phyloP scores from a whole-genome alignment of 805 yeast species.

The Zygoascus flipseniorum region DNA sequence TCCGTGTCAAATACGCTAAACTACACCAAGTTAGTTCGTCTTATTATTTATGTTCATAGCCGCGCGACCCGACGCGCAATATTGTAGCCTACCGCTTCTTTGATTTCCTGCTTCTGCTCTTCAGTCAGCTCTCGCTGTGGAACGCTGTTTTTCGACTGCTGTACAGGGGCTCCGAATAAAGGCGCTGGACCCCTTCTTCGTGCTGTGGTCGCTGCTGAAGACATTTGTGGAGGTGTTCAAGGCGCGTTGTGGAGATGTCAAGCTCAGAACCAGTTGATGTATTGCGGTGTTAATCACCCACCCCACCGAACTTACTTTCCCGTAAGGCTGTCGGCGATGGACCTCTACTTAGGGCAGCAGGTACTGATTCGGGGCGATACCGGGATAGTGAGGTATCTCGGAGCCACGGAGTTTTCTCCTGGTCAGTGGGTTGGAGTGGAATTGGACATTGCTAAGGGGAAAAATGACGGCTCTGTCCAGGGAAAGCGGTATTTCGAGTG shows the following conservation, averaged over 20 bases:
- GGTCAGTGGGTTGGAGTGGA: conserved; percentile 74
- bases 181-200: conserved; percentile 1
- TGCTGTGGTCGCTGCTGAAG: not conserved
- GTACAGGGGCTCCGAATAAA: not conserved
- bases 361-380: conserved; percentile 25
- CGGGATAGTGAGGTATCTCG: conserved; percentile 50
- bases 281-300: not conserved
- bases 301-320: not conserved
- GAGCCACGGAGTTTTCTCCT: conserved; percentile 43
- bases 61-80: not conserved
- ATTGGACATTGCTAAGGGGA: conserved; percentile 77
- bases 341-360: conserved; percentile 11
- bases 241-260: not conserved
- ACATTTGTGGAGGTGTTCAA: not conserved
- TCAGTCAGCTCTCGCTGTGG: conserved; percentile 50
- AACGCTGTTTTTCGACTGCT: not conserved
- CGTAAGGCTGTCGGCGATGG: conserved; percentile 1
- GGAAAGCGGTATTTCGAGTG: conserved; percentile 55
- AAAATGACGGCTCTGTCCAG: conserved; percentile 69
- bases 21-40: conserved; percentile 12
- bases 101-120: conserved; percentile 83
- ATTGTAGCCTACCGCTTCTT: conserved; percentile 56
- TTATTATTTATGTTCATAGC: not conserved
- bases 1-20: conserved; percentile 88
- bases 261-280: not conserved